A percentile compares a stretch with the other conserved stretches of the same genome.
phyloP scores from a whole-genome alignment of 2,329 filamentous ascomycete genomes.

The Pseudopithomyces chartarum region DNA sequence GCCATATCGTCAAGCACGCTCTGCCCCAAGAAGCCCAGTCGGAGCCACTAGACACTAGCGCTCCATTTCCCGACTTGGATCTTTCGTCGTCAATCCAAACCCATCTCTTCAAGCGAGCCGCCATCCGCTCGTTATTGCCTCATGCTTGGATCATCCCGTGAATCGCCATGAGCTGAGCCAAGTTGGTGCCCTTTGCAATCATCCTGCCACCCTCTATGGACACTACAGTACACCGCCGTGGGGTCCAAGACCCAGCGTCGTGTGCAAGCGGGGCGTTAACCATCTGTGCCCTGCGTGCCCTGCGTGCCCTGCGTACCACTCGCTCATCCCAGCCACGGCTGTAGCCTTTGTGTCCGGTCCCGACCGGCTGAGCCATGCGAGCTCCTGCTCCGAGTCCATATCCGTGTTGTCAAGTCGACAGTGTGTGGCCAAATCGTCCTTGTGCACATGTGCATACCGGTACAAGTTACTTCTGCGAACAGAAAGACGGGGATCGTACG shows the following conservation, averaged over 20 bases:
- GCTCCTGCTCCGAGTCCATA: not conserved
- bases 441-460: not conserved
- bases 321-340: not conserved
- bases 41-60: not conserved
- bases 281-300: not conserved
- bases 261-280: slow-evolving; percentile 1
- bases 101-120: slow-evolving; percentile 5
- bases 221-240: slow-evolving; percentile 4
- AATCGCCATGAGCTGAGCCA: not conserved
- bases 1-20: not conserved
- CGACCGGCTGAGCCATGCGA: not conserved
- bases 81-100: not conserved
- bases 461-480: not conserved
- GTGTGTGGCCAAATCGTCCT: not conserved
- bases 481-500: not conserved
- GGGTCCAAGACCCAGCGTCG: not conserved
- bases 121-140: not conserved
- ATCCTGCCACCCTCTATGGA: not conserved
- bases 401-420: slow-evolving; percentile 4
- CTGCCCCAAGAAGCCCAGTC: slow-evolving; percentile 1
- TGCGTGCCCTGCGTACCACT: not conserved
- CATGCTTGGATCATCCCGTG: not conserved
- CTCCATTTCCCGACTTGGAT: slow-evolving; percentile 1
- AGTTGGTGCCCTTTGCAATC: not conserved
- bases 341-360: not conserved